These are phyloP conservation scores for Nidula microcarpa DNA, from an alignment of 768 basidiomycete species.

Conservation along the genomic window DNA sequence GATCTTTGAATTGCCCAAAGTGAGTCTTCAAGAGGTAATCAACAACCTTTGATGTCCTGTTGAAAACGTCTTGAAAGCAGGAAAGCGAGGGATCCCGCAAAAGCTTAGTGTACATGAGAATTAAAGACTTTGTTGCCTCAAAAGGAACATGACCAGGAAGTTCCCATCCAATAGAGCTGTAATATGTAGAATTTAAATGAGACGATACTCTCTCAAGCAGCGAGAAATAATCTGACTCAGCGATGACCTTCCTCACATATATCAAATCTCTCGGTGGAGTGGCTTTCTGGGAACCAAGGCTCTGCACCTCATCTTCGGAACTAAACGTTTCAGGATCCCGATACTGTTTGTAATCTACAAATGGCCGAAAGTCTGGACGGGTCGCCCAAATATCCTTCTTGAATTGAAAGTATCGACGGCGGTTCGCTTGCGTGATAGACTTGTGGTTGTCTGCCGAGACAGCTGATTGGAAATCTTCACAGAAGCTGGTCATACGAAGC, in stretches of 20 bases:
- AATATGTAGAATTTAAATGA: background rate
- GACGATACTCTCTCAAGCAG: background rate
- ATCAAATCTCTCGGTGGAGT: background rate
- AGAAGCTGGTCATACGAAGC: slow-evolving; percentile 40
- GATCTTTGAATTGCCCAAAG: slow-evolving; percentile 24
- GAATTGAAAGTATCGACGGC: slow-evolving; percentile 20
- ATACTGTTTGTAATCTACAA: slow-evolving; percentile 1
- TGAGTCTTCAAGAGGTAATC: slow-evolving; percentile 14
- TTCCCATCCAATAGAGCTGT: slow-evolving; percentile 34
- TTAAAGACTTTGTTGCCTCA: slow-evolving; percentile 24
- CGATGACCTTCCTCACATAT: background rate
- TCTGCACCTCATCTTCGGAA: background rate
- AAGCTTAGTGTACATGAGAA: slow-evolving; percentile 18
- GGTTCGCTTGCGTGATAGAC: slow-evolving; percentile 24
- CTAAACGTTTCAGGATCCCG: background rate
- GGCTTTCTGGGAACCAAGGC: background rate
- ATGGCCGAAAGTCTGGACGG: slow-evolving; percentile 29
- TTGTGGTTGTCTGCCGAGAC: slow-evolving; percentile 21
- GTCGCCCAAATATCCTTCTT: slow-evolving; percentile 26
- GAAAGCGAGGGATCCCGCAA: slow-evolving; percentile 22
- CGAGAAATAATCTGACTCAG: background rate
- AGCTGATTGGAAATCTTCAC: slow-evolving; percentile 23
- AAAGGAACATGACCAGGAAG: slow-evolving; percentile 30
- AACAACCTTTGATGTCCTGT: slow-evolving; percentile 7
- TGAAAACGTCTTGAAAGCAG: slow-evolving; percentile 25